Percentiles rank a stretch among this genome's conserved stretches.
Evolutionary conservation across 495 filamentous ascomycete species (phyloP).

Genomic region (Aspergillus biplanus): DNA sequence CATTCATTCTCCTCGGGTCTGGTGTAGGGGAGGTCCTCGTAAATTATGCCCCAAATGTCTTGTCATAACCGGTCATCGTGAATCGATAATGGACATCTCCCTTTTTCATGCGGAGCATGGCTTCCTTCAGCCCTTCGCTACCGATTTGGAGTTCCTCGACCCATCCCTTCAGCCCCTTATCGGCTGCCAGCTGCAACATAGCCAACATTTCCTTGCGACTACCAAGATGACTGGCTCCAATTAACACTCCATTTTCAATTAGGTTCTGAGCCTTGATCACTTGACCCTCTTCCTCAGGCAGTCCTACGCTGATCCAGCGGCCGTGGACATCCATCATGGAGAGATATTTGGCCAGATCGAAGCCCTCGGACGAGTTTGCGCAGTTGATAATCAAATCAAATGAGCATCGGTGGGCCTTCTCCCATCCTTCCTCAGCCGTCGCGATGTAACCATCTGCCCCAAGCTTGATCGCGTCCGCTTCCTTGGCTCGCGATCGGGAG

Average conservation of each 20-base stretch:
- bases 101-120: constrained; percentile 68
- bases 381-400: constrained; percentile 79
- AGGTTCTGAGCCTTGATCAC: constrained; percentile 77
- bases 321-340: constrained; percentile 82
- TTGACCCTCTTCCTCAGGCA: constrained; percentile 80
- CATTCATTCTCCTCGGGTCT: neutral
- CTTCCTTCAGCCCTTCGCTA: constrained; percentile 68
- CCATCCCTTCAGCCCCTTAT: constrained; percentile 81
- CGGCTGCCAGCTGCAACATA: constrained; percentile 82
- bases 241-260: constrained; percentile 73
- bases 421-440: constrained; percentile 70
- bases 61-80: constrained; percentile 66
- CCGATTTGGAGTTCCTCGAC: constrained; percentile 77
- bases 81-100: constrained; percentile 74
- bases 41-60: constrained; percentile 51
- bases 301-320: constrained; percentile 78
- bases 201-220: constrained; percentile 76
- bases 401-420: constrained; percentile 45
- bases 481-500: constrained; percentile 68
- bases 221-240: constrained; percentile 82
- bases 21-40: neutral
- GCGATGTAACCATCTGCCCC: constrained; percentile 77
- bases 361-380: constrained; percentile 68
- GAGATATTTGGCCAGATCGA: constrained; percentile 73
- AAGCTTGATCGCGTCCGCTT: constrained; percentile 66